Evolutionary conservation across 257 asterid species (phyloP).

Genomic region (Datura wrightii): DNA sequence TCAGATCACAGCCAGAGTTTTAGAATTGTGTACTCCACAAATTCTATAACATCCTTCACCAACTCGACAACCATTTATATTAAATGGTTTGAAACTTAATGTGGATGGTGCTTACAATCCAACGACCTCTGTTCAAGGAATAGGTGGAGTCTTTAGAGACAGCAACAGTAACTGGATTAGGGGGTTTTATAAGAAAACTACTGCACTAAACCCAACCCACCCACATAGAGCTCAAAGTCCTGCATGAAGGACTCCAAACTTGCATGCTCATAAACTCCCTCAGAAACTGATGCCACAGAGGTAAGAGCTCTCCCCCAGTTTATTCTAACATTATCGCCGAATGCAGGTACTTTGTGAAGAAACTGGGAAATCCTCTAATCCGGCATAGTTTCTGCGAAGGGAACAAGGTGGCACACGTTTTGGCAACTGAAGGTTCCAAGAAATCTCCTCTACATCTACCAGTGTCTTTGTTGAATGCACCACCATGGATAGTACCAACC

Average conservation of each 20-base stretch:
- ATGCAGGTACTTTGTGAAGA: neutral
- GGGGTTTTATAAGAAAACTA: neutral
- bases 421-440: neutral
- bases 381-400: neutral
- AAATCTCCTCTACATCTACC: neutral
- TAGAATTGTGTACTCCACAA: neutral
- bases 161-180: neutral
- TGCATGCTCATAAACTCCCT: neutral
- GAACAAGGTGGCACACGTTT: neutral
- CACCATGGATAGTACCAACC: neutral
- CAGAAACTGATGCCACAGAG: neutral
- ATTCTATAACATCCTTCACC: too few relatives aligned
- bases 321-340: neutral
- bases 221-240: neutral
- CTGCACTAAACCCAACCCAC: conserved; percentile 17
- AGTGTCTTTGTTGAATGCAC: neutral
- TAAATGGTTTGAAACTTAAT: neutral
- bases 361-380: neutral
- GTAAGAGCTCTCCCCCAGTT: neutral
- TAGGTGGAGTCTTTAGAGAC: neutral
- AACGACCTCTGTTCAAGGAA: neutral
- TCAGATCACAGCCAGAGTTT: neutral
- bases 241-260: neutral
- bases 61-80: too few relatives aligned
- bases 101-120: neutral